Percentiles rank a stretch among this genome's conserved stretches.
These are phyloP conservation scores for Metschnikowia koreensis DNA, from an alignment of 805 yeast genomes.

Conservation along the genomic window DNA sequence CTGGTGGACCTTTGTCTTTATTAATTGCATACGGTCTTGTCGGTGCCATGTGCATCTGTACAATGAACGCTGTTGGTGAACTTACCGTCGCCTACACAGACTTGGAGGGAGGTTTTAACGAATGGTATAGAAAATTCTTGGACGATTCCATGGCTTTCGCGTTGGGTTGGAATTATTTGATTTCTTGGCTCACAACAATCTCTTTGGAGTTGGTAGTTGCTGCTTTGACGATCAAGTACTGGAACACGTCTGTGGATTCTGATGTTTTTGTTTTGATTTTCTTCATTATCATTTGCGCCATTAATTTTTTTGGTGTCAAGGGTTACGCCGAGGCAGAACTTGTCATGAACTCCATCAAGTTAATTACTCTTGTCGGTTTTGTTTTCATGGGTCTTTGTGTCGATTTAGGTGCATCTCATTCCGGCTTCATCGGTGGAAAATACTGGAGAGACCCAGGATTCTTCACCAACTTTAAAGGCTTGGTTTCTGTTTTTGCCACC, in stretches of 20 bases:
- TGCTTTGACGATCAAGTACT: conserved; percentile 52
- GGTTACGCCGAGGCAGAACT: conserved; percentile 48
- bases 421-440: conserved; percentile 38
- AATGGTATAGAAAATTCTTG: conserved; percentile 28
- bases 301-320: conserved; percentile 46
- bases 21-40: conserved; percentile 23
- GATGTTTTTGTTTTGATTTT: conserved; percentile 58
- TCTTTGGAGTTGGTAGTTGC: conserved; percentile 21
- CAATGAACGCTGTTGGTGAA: conserved; percentile 45
- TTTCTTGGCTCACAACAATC: conserved; percentile 25
- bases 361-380: conserved; percentile 38
- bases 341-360: conserved; percentile 35
- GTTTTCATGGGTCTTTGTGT: conserved; percentile 40
- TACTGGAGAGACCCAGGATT: conserved; percentile 42
- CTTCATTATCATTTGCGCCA: conserved; percentile 40
- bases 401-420: conserved; percentile 30
- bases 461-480: conserved; percentile 37
- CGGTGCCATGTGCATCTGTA: conserved; percentile 27
- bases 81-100: conserved; percentile 58
- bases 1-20: conserved; percentile 26
- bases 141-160: conserved; percentile 39
- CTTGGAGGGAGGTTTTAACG: conserved; percentile 39
- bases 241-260: conserved; percentile 51
- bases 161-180: conserved; percentile 37
- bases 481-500: conserved; percentile 37